A percentile compares a stretch with the other conserved stretches of the same genome.
Conservation (phyloP, 2,329 filamentous ascomycete species). For the Claviceps purpurea region DNA sequence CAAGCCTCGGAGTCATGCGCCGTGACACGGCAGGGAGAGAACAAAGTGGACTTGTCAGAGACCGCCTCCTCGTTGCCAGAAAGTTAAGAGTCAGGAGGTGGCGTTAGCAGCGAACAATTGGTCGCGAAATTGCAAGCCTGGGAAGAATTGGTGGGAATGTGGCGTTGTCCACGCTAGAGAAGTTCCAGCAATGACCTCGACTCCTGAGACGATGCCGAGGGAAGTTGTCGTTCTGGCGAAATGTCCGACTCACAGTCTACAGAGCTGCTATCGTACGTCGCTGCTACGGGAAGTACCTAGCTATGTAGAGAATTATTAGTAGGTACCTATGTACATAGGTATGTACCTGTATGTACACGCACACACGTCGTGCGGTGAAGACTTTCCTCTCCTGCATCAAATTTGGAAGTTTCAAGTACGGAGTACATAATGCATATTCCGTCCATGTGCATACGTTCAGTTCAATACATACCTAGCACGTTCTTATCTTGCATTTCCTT, state of each 20-base stretch:
- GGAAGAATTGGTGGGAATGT: background rate
- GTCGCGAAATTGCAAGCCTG: background rate
- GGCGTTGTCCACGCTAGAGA: background rate
- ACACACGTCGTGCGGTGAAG: background rate
- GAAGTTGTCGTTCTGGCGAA: background rate
- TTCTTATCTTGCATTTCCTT: too few species aligned
- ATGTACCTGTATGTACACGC: background rate
- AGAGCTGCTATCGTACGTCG: background rate
- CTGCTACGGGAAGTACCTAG: too few species aligned
- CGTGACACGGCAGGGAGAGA: background rate
- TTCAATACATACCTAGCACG: too few species aligned
- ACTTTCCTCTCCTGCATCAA: background rate
- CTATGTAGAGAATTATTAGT: too few species aligned
- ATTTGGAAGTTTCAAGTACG: background rate
- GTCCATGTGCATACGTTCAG: too few species aligned
- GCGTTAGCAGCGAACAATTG: background rate
- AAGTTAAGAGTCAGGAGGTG: background rate
- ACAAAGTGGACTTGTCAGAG: background rate
- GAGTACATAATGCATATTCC: too few species aligned
- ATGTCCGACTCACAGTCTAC: background rate
- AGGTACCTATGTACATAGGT: too few species aligned
- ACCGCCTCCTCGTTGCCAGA: background rate
- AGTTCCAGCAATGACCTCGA: background rate
- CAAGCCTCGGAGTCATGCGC: background rate
- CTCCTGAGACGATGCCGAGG: background rate